These are phyloP conservation scores for Phoma herbarum DNA, from an alignment of 2,329 filamentous ascomycete species.

Conservation along the genomic window DNA sequence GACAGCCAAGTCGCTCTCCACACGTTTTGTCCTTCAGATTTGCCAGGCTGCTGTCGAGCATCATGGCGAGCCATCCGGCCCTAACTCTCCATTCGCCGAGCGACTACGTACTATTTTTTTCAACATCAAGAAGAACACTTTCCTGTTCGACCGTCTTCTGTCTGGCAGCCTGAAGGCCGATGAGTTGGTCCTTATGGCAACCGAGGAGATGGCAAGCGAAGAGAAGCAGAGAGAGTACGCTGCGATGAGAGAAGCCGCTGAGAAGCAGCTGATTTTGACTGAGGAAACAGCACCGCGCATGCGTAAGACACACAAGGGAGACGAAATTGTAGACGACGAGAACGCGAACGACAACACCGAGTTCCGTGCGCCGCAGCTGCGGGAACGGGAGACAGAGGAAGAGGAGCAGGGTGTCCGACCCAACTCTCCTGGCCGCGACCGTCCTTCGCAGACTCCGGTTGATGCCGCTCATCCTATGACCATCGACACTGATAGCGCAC, in stretches of 20 bases:
- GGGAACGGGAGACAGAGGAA: conserved; percentile 37
- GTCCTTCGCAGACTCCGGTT: conserved; percentile 34
- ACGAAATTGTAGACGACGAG: conserved; percentile 86
- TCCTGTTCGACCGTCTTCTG: conserved; percentile 79
- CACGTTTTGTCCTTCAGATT: conserved; percentile 78
- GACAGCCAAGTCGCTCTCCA: conserved; percentile 70
- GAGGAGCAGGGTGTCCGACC: conserved; percentile 35
- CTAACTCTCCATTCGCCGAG: conserved; percentile 61
- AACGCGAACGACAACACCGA: conserved; percentile 37
- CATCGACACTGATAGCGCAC: conserved; percentile 51
- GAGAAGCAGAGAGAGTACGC: conserved; percentile 82
- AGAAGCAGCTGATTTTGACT: conserved; percentile 86
- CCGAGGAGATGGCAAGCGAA: conserved; percentile 90
- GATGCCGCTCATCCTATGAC: conserved; percentile 38
- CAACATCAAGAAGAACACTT: conserved; percentile 88
- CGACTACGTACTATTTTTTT: conserved; percentile 80
- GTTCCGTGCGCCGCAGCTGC: conserved; percentile 38
- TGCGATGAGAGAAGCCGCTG: conserved; percentile 77
- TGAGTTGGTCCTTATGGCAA: conserved; percentile 85
- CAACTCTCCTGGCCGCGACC: conserved; percentile 25
- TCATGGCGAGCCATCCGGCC: conserved; percentile 59
- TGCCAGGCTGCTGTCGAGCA: conserved; percentile 73
- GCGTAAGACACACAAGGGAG: conserved; percentile 91
- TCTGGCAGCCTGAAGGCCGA: conserved; percentile 74
- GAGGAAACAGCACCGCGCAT: conserved; percentile 76